Base-by-base conservation (phyloP, 2,329 filamentous ascomycete species). In the Arthrinium puccinioides region DNA sequence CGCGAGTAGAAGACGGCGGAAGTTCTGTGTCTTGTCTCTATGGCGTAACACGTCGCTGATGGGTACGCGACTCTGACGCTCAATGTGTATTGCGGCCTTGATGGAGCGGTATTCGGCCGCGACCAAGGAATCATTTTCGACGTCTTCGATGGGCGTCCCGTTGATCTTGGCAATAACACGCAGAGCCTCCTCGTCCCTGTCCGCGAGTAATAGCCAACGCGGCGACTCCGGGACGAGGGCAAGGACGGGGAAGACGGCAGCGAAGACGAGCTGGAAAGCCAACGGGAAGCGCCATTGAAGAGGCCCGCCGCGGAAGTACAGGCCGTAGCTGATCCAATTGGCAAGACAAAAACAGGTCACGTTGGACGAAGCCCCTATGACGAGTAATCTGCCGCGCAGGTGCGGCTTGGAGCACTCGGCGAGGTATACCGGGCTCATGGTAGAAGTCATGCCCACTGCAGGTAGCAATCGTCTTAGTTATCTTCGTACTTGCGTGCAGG, bases 121-220 rank as follows among this genome's bases (percentile, higher is more conserved):
- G 2, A 64, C 57, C 0, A 47, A 39, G 1, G 46, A 40, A 26
- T 59, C 51, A 3, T 55, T 41, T 2, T 51, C 44, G 4, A 41
- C 26, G 7, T 38, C 32, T 20, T 31, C 35, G n/a, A 6, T 21
- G 11, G 31, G 29, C 26, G 41, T 42, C 67, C 44, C 77, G 60
- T 14, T 69, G 67, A 75, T 76, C 42, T 70, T 72, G 7, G 70
- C 66, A 40, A 85, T 65, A 5, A 74, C 69, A 6, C 64, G 57
- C n/a, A 64, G 50, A 6, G 54, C 48, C 16, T 59, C 46, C 5
- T 58, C 52, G 0, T 70, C 63, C n/a, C 71, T 69, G 41, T 75
- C 70, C 38, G 76, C 46, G 8, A 69, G 53, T 15, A 74, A 50
- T n/a, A 74, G 51, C 66, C 67, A 77, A 40, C 63, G 38, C 44